Evolutionary conservation across 345 rosid genomes (phyloP), one percentile per base, ranked within the genome.

Genomic region (Melaleuca alternifolia): DNA sequence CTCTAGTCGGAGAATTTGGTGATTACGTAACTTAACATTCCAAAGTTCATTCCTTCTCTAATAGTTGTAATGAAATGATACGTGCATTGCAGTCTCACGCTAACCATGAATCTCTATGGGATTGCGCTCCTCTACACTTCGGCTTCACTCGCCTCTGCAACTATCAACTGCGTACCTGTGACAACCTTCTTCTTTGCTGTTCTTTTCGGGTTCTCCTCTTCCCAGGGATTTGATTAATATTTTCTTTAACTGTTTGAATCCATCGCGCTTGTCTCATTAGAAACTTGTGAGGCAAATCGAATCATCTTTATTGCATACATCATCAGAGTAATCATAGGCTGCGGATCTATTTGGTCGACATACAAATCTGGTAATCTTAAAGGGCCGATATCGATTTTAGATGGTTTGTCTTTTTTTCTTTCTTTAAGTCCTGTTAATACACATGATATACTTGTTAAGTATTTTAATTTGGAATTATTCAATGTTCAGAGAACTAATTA

Each of bases 171-270:
- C 41, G 3, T 86, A 53, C 89, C 91, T 3, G 88, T 83, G 4
- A 51, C 54, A 57, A 84, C 91, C 18, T 62, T 87, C 52, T 54
- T 83, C 75, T 76, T 89, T 14, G 89, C 91, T n/a, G 86, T 89
- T 54, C 24, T 89, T 8, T 54, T 87, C 59, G 77, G 89, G 90
- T 84, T 57, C 62, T 57, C 62, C 30, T 57, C 62, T 57, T 12
- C 62, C 7, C 12, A 24, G 28, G 10, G 33, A 57, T 57, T 57
- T 57, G 62, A 0, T n/a, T 10, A 10, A 5, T 11, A 57, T 57
- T 26, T 11, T 57, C 62, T 57, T 57, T 57, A 59, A 57, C 62
- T 57, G 6, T 57, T 57, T 21, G 11, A 54, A 54, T 21, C 59
- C 23, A 21, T 26, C 23, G 21, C 59, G 26, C 59, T 54, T 9